Conservation (phyloP, 306 rosid genomes). For the Dalbergia oliveri region DNA sequence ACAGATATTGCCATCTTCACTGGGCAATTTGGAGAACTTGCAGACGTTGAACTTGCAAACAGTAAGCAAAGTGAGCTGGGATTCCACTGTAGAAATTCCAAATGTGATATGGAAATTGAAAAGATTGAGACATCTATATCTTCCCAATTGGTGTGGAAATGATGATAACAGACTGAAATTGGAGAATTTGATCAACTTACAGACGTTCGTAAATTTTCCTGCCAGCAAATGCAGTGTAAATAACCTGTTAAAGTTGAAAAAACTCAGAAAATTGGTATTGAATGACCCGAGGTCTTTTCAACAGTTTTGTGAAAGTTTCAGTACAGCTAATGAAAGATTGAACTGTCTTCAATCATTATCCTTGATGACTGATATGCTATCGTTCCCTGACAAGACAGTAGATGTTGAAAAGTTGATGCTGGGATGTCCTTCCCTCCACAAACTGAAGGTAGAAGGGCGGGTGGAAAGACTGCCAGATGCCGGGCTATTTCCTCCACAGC, state of each 20-base stretch:
- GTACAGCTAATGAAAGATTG: conserved; percentile 33
- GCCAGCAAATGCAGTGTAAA: conserved; percentile 53
- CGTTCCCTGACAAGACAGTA: conserved; percentile 50
- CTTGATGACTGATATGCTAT: conserved; percentile 47
- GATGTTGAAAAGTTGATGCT: conserved; percentile 44
- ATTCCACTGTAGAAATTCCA: conserved; percentile 57
- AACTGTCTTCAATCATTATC: conserved; percentile 55
- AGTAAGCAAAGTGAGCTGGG: background rate
- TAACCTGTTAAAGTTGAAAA: conserved; percentile 46
- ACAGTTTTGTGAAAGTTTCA: conserved; percentile 47
- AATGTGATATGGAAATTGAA: conserved; percentile 49
- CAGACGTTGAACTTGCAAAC: conserved; percentile 63
- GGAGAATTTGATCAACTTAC: conserved; percentile 52
- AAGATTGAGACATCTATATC: conserved; percentile 66
- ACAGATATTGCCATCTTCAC: conserved; percentile 44
- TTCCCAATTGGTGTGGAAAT: conserved; percentile 61
- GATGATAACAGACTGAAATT: conserved; percentile 37
- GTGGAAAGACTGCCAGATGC: conserved; percentile 36
- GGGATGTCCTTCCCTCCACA: conserved; percentile 60
- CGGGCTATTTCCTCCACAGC: conserved; percentile 21
- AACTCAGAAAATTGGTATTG: conserved; percentile 57
- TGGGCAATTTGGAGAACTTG: conserved; percentile 60
- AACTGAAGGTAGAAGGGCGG: conserved; percentile 46
- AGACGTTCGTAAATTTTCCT: conserved; percentile 61
- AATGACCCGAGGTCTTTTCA: conserved; percentile 57